phyloP scores from a whole-genome alignment of 1,139 yeast genomes.

The Saccharomycopsis crataegensis region DNA sequence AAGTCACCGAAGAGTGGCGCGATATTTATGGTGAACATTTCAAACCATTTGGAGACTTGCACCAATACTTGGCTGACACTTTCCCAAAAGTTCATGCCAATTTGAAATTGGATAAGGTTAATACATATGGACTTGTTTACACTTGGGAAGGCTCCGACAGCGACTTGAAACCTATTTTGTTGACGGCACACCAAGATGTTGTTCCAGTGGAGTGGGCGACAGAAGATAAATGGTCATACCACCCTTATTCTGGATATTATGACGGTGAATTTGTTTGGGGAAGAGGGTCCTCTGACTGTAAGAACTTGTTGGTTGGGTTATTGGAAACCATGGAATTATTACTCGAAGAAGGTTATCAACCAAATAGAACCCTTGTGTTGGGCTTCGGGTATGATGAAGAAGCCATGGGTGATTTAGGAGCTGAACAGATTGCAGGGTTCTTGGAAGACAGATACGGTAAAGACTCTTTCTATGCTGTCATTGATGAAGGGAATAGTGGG shows the following conservation, averaged over 20 bases:
- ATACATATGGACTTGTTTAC: conserved; percentile 58
- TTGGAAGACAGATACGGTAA: conserved; percentile 46
- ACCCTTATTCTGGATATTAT: conserved; percentile 63
- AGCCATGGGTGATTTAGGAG: conserved; percentile 54
- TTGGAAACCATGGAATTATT: conserved; percentile 53
- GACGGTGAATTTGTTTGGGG: conserved; percentile 59
- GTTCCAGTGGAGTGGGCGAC: conserved; percentile 70
- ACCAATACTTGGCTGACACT: conserved; percentile 43
- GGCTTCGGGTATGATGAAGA: conserved; percentile 76
- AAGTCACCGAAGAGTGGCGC: conserved; percentile 39
- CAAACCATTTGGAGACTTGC: conserved; percentile 41
- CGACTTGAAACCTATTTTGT: conserved; percentile 52
- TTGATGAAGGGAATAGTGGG: conserved; percentile 56
- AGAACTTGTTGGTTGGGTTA: conserved; percentile 48
- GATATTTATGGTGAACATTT: conserved; percentile 32
- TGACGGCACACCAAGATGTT: conserved; percentile 77
- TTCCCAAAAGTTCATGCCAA: conserved; percentile 52
- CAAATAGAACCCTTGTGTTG: conserved; percentile 48
- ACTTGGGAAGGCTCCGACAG: conserved; percentile 56
- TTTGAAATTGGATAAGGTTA: conserved; percentile 48
- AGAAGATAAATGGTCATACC: conserved; percentile 52
- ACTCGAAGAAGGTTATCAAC: conserved; percentile 36
- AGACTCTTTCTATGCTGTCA: conserved; percentile 46
- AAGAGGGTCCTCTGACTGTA: conserved; percentile 61
- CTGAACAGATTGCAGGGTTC: conserved; percentile 35